Conservation (phyloP, 805 yeast genomes). For the Suhomyces faveliae region DNA sequence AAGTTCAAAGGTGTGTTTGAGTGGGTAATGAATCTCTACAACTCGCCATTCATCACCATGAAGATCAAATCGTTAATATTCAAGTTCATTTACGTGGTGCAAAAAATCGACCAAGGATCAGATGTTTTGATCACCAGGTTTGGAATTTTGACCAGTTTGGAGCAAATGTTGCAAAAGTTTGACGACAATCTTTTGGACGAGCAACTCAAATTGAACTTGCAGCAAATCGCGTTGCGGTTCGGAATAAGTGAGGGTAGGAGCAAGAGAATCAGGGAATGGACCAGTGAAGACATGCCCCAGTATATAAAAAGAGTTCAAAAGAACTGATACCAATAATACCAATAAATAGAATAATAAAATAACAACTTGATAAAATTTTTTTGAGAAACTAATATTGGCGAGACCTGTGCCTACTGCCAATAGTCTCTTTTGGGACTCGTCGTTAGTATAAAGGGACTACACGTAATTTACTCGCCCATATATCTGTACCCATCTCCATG, state of each 20-base stretch:
- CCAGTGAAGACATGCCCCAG: conserved; percentile 46
- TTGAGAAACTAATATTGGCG: background rate
- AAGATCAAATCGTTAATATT: conserved; percentile 41
- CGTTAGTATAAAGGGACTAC: too few relatives aligned
- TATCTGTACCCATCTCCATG: too few relatives aligned
- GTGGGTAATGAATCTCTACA: conserved; percentile 55
- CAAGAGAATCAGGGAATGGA: conserved; percentile 65
- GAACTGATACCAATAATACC: background rate
- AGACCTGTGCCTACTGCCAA: too few relatives aligned
- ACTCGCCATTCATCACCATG: conserved; percentile 48
- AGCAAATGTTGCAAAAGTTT: conserved; percentile 10
- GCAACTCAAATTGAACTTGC: conserved; percentile 41
- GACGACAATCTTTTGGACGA: conserved; percentile 15
- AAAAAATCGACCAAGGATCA: conserved; percentile 55
- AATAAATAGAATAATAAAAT: background rate
- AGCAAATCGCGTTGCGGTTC: conserved; percentile 47
- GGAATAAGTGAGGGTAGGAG: conserved; percentile 39
- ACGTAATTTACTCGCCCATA: too few relatives aligned
- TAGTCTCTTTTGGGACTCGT: too few relatives aligned
- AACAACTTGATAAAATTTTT: background rate
- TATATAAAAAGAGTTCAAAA: conserved; percentile 40
- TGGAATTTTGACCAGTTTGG: conserved; percentile 35
- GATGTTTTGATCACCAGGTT: conserved; percentile 58
- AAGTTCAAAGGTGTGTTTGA: conserved; percentile 61
- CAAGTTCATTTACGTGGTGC: conserved; percentile 45